Base-by-base conservation (phyloP, 2,329 filamentous ascomycete species). In the Beauveria sp. region DNA sequence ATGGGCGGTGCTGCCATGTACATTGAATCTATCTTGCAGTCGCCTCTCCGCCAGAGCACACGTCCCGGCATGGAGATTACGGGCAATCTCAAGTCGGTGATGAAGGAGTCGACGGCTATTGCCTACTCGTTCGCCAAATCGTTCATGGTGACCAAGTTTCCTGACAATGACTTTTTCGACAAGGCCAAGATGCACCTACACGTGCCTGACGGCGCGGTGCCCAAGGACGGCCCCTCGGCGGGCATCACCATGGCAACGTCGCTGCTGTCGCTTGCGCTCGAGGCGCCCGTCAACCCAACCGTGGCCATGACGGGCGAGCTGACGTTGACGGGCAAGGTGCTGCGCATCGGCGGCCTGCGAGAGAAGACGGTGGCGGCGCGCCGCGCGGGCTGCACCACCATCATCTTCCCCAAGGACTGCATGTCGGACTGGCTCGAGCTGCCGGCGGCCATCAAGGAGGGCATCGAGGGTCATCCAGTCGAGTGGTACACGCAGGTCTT, bases 231-330 rank as follows among this genome's bases (percentile, higher is more conserved):
- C 0, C 90, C 90, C 5, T 92, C 89, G 53, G 94, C 94, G 22
- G 94, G 94, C 72, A 94, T 99, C 70, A 99, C 94, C 7, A 99
- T 99, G 94, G 89, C 94, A n/a, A 96, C 92, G 7, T 92, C 90
- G 62, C 76, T 99, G 68, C 80, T 99, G 55, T 93, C 89, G 57
- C 79, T 99, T 64, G 93, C 91, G 9, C 78, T 97, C 44, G 85
- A 96, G 66, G 82, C 83, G 51, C 82, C 88, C 18, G 81, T 99
- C 55, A 83, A 92, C 70, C 91, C 93, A 7, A 91, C 90, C 0
- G 87, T 97, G 67, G 93, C 96, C 62, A 99, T 99, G 94, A 99
- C 94, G 1, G 94, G 94, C 65, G 94, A 99, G 76, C 80, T 99
- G 65, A 99, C 96, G 2, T 86, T 99, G 57, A 99, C 94, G 1